Evolutionary conservation across 768 basidiomycete species (phyloP).

Genomic region (Termitomyces sp.): DNA sequence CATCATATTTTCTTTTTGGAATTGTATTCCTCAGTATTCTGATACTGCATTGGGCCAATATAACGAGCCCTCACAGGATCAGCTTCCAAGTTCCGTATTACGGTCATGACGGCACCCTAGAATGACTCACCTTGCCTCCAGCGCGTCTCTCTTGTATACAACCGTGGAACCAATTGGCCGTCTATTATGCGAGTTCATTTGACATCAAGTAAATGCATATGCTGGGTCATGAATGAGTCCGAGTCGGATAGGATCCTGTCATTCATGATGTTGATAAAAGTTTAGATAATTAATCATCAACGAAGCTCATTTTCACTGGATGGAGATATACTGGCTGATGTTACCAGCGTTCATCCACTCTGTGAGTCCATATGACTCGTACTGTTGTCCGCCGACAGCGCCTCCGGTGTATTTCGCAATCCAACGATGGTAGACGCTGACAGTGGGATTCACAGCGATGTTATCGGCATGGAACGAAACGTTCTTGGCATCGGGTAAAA

Average conservation of each 20-base stretch:
- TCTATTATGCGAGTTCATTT: neutral
- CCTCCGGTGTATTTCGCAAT: slow-evolving; percentile 10
- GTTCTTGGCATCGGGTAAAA: slow-evolving; percentile 1
- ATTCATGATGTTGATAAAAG: neutral
- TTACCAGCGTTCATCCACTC: slow-evolving; percentile 14
- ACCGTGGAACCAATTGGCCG: neutral
- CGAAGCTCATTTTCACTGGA: slow-evolving; percentile 21
- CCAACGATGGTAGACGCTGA: slow-evolving; percentile 14
- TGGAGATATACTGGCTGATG: slow-evolving; percentile 5
- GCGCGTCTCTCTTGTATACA: neutral
- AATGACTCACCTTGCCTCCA: no score
- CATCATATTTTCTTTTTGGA: neutral
- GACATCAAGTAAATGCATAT: neutral
- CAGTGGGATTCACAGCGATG: slow-evolving; percentile 9
- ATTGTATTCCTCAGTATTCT: neutral
- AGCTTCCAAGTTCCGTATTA: neutral
- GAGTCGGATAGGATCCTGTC: neutral
- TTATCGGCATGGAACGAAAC: slow-evolving; percentile 13
- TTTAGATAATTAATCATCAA: neutral
- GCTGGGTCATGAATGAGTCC: no score
- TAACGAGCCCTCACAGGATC: neutral
- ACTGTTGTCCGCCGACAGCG: slow-evolving; percentile 2
- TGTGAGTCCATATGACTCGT: slow-evolving; percentile 8
- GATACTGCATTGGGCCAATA: neutral
- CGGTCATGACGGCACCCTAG: neutral